Conservation (phyloP, 768 basidiomycete species). For the Austroboletus eburneus region DNA sequence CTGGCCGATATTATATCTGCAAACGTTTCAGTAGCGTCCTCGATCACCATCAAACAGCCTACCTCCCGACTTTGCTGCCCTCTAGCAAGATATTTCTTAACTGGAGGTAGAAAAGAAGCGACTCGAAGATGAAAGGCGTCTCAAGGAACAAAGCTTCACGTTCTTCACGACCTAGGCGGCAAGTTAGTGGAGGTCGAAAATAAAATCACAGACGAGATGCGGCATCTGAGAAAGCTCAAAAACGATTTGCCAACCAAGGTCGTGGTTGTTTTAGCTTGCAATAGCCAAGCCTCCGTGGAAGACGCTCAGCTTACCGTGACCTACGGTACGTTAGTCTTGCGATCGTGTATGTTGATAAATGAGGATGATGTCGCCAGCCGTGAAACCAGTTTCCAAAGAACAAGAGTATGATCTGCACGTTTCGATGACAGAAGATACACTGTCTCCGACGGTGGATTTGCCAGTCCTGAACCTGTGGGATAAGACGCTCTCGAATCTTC, state of each 20-base stretch:
- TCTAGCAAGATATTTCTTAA: constrained; percentile 3
- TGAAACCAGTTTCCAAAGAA: constrained; percentile 15
- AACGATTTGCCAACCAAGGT: neutral
- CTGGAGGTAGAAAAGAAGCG: constrained; percentile 9
- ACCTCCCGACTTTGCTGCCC: neutral
- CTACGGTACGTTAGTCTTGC: constrained; percentile 12
- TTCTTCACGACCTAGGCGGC: constrained; percentile 24
- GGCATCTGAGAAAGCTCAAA: constrained; percentile 2
- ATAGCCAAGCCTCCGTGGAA: constrained; percentile 1
- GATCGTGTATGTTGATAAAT: neutral
- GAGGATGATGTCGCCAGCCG: constrained; percentile 1
- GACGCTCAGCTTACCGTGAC: constrained; percentile 14
- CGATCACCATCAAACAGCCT: constrained; percentile 8
- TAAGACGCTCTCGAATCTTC: too few relatives aligned
- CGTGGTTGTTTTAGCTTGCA: constrained; percentile 9
- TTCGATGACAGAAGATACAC: constrained; percentile 5
- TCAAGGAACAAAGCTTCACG: constrained; percentile 17
- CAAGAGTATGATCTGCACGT: constrained; percentile 20
- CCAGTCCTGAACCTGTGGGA: too few relatives aligned
- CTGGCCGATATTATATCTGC: constrained; percentile 1
- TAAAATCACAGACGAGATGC: constrained; percentile 12
- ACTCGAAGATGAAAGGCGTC: constrained; percentile 15
- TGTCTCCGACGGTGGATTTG: constrained; percentile 15
- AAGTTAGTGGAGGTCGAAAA: constrained; percentile 9
- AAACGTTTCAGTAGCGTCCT: constrained; percentile 12